These are phyloP conservation scores for Pseudogymnoascus sp. DNA, from an alignment of 2,329 filamentous ascomycete species.

Conservation along the genomic window DNA sequence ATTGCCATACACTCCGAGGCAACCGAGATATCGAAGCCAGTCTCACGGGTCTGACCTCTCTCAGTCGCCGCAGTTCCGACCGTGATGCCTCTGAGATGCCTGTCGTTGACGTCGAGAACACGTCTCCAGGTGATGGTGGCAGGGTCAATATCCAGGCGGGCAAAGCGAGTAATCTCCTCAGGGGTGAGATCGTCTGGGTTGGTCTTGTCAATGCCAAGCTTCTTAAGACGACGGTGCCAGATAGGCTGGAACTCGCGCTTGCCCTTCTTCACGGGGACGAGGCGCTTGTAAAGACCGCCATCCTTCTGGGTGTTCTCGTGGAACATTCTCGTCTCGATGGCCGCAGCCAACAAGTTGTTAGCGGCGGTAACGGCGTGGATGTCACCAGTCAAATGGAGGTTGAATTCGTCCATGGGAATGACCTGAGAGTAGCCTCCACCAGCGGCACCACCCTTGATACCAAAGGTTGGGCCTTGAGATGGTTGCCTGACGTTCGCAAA, in stretches of 20 bases:
- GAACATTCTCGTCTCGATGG: slow-evolving; percentile 97
- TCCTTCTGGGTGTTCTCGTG: slow-evolving; percentile 95
- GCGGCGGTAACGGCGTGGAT: slow-evolving; percentile 96
- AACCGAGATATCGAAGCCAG: slow-evolving; percentile 95
- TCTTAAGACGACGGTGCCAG: slow-evolving; percentile 90
- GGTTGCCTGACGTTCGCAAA: slow-evolving; percentile 98
- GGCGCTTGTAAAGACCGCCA: slow-evolving; percentile 72
- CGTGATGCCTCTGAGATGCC: slow-evolving; percentile 82
- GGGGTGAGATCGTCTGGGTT: slow-evolving; percentile 83
- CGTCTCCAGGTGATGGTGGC: slow-evolving; percentile 96
- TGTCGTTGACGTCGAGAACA: slow-evolving; percentile 94
- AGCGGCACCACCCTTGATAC: slow-evolving; percentile 96
- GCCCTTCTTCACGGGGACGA: slow-evolving; percentile 86
- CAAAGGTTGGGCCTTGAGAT: slow-evolving; percentile 94
- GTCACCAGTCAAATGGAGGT: slow-evolving; percentile 92
- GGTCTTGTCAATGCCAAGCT: slow-evolving; percentile 92
- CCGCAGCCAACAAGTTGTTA: slow-evolving; percentile 92
- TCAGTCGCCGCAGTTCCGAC: slow-evolving; percentile 84
- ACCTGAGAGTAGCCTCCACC: slow-evolving; percentile 98
- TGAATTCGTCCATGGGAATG: slow-evolving; percentile 99
- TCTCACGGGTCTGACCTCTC: slow-evolving; percentile 79
- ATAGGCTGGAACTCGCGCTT: slow-evolving; percentile 78
- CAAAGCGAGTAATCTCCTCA: slow-evolving; percentile 81
- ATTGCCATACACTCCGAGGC: slow-evolving; percentile 99
- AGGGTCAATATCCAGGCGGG: slow-evolving; percentile 91